These are phyloP conservation scores for Russula earlei DNA, from an alignment of 768 basidiomycete genomes.

Conservation along the genomic window DNA sequence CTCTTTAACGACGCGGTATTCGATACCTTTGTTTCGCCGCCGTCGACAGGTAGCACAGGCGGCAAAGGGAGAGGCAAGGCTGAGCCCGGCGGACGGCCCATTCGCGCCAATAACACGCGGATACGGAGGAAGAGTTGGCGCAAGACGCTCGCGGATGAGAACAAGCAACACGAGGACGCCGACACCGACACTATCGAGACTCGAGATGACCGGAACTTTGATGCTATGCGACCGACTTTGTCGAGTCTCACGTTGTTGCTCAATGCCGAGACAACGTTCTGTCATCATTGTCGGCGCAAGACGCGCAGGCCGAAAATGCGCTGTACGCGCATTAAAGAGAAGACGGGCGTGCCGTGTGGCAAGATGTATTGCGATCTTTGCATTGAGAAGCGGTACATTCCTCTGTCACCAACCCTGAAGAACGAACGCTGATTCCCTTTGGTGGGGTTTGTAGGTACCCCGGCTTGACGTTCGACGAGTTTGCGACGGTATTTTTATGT, in stretches of 20 bases:
- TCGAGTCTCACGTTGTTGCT: neutral
- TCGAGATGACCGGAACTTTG: neutral
- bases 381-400: constrained; percentile 15
- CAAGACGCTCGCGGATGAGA: neutral
- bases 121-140: constrained; percentile 7
- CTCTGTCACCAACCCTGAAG: neutral
- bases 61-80: neutral
- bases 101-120: neutral
- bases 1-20: neutral
- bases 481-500: constrained; percentile 29
- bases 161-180: neutral
- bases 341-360: neutral
- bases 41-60: neutral
- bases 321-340: neutral
- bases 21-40: neutral
- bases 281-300: constrained; percentile 16
- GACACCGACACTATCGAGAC: neutral
- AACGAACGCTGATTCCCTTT: neutral
- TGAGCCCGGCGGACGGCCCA: neutral
- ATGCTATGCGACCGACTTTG: neutral
- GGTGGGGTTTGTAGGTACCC: constrained; percentile 28
- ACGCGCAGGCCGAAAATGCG: constrained; percentile 7
- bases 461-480: constrained; percentile 29
- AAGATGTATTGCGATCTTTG: constrained; percentile 15
- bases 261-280: neutral